Evolutionary conservation across 306 rosid species (phyloP), one percentile per base, ranked within the genome.

Genomic region (Vigna angularis): DNA sequence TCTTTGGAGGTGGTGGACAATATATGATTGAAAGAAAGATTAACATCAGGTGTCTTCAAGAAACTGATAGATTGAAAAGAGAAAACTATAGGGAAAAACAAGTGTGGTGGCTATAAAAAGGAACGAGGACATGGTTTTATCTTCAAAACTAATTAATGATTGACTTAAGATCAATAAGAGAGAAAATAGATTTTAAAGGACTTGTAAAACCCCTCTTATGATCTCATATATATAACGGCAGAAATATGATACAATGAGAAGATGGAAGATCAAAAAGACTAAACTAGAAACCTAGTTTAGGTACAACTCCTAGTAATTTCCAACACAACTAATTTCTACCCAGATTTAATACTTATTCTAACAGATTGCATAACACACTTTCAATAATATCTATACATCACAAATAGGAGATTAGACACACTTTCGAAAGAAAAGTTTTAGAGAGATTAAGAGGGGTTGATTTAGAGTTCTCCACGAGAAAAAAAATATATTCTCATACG

Each of bases 21-120:
- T 59, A 58, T 58, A 58, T 58, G 66, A 59, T 59, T 30, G 18
- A 59, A 59, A 59, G 38, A 59, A 59, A 16, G 18, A 57, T 26
- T 59, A 59, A 28, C 36, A 59, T 28, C n/a, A 6, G 15, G 17
- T 5, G 38, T 26, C 18, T 26, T 26, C 17, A 12, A 26, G 38
- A 58, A 26, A 58, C 63, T 24, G 3, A 10, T 58, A 2, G 26
- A 58, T 58, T 28, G 17, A 9, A 30, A 30, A 59, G 18, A 59
- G 14, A 59, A 59, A 12, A 1, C 18, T 59, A 28, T 8, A 1
- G 18, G 7, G 64, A n/a, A 58, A 24, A 34, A 58, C 9, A 24
- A 57, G 5, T 58, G 4, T 59, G 10, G 64, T 2, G 10, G 40
- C 34, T 6, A 36, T 6, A 24, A 59, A 59, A 26, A 57, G 18